Conservation (phyloP, 1,139 yeast genomes). For the Pichia terricola region DNA sequence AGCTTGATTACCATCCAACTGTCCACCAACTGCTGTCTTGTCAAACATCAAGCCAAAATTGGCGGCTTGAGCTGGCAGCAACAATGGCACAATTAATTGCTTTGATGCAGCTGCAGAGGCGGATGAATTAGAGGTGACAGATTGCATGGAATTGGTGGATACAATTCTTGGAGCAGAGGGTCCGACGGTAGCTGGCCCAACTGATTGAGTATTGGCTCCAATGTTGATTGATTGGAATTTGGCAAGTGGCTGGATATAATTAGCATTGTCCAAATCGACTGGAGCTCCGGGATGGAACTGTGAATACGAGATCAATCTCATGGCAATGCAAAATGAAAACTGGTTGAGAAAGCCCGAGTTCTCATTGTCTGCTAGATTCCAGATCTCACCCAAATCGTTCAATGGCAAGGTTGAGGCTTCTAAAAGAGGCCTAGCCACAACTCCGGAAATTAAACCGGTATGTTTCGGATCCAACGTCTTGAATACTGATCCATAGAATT, state of each 20-base stretch:
- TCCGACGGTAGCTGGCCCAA: slow-evolving; percentile 13
- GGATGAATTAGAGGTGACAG: slow-evolving; percentile 7
- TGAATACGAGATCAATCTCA: slow-evolving; percentile 83
- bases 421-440: slow-evolving; percentile 73
- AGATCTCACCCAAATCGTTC: slow-evolving; percentile 72
- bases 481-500: slow-evolving; percentile 65
- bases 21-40: slow-evolving; percentile 53
- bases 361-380: slow-evolving; percentile 84
- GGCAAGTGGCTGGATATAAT: slow-evolving; percentile 50
- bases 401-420: slow-evolving; percentile 84
- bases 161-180: slow-evolving; percentile 12
- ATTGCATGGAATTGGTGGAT: slow-evolving; percentile 21
- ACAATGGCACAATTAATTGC: slow-evolving; percentile 39
- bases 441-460: slow-evolving; percentile 82
- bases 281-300: slow-evolving; percentile 52
- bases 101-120: neutral
- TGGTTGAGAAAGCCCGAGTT: slow-evolving; percentile 81
- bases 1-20: slow-evolving; percentile 68
- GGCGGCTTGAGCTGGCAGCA: slow-evolving; percentile 56
- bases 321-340: slow-evolving; percentile 72
- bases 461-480: slow-evolving; percentile 69
- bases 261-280: slow-evolving; percentile 33
- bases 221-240: slow-evolving; percentile 33
- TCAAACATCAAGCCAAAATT: slow-evolving; percentile 69
- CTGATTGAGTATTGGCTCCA: neutral